Evolutionary conservation across 495 filamentous ascomycete species (phyloP).

Genomic region (Diplogelasinospora grovesii): DNA sequence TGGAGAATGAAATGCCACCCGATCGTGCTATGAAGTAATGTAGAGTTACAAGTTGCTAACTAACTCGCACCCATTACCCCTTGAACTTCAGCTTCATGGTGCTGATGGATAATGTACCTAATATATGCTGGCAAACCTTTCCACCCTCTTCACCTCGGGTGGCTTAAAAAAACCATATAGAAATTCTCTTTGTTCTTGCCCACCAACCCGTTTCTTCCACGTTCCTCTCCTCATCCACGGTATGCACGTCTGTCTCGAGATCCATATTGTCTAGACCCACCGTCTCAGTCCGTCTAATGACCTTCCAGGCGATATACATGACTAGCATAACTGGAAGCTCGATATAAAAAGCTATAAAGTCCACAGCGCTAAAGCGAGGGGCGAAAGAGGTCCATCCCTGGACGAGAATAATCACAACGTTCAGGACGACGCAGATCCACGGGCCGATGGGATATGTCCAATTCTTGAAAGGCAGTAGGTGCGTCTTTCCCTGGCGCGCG

Average conservation of each 20-base stretch:
- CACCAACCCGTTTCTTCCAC: neutral
- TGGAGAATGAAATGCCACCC: no score
- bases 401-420: slow-evolving; percentile 51
- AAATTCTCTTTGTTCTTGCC: neutral
- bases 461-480: no score
- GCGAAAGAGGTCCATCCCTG: slow-evolving; percentile 58
- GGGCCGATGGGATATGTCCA: no score
- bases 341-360: slow-evolving; percentile 52
- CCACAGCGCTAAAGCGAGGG: slow-evolving; percentile 45
- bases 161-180: no score
- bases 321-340: slow-evolving; percentile 51
- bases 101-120: no score
- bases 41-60: no score
- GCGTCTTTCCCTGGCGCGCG: slow-evolving; percentile 42
- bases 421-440: no score
- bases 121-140: no score
- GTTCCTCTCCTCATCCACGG: neutral
- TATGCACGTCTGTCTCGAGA: slow-evolving; percentile 24
- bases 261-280: slow-evolving; percentile 50
- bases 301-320: no score
- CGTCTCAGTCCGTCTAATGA: slow-evolving; percentile 36
- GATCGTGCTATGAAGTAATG: no score
- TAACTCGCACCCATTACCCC: no score
- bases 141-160: no score
- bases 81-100: slow-evolving; percentile 1